phyloP scores from a whole-genome alignment of 257 asterid genomes.

The Nicotiana paniculata region DNA sequence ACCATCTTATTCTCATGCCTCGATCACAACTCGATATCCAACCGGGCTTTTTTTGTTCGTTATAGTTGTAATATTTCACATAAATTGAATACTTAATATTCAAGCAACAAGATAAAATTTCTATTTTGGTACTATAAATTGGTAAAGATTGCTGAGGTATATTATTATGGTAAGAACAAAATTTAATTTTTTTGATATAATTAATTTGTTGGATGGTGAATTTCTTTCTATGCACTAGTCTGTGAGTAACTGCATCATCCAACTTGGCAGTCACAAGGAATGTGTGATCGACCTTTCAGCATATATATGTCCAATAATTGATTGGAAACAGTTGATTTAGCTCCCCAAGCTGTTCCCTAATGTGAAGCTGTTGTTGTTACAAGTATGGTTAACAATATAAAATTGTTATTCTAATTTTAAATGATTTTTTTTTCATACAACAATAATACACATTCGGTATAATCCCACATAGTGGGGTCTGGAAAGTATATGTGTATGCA shows the following conservation, averaged over 20 bases:
- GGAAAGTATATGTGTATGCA: too few relatives aligned
- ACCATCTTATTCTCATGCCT: too few relatives aligned
- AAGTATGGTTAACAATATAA: not conserved
- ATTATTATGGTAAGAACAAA: not conserved
- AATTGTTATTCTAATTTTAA: not conserved
- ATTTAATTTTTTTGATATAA: not conserved
- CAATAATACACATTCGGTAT: too few relatives aligned
- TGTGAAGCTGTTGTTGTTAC: not conserved
- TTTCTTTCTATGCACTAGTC: too few relatives aligned
- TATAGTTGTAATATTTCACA: too few relatives aligned
- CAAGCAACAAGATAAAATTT: too few relatives aligned
- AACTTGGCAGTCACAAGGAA: conserved; percentile 27
- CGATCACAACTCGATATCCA: too few relatives aligned
- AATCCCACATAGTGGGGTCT: too few relatives aligned
- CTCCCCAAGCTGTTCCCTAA: conserved; percentile 6
- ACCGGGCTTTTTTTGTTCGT: too few relatives aligned
- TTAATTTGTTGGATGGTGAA: too few relatives aligned
- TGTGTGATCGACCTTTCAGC: conserved; percentile 38
- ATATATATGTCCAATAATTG: conserved; percentile 29
- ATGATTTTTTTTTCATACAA: not conserved
- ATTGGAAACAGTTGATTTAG: not conserved
- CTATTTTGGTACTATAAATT: not conserved
- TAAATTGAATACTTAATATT: too few relatives aligned
- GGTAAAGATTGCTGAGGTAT: not conserved
- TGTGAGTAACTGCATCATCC: conserved; percentile 22